Evolutionary conservation across 2,329 filamentous ascomycete species (phyloP).

Genomic region (Biscogniauxia marginata): DNA sequence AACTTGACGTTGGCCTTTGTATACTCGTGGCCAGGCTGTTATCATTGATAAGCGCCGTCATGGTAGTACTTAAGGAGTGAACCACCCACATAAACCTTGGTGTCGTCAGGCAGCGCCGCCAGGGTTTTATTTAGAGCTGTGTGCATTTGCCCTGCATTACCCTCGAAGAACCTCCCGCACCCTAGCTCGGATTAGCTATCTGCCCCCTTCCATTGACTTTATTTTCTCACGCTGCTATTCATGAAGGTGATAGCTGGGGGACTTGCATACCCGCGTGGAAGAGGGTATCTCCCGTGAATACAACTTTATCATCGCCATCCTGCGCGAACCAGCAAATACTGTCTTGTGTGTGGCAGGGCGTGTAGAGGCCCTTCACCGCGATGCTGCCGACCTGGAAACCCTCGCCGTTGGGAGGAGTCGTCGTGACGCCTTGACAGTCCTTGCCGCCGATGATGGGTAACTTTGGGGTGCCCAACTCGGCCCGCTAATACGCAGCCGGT

Average conservation of each 20-base stretch:
- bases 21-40: slow-evolving; percentile 93
- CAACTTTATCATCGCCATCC: slow-evolving; percentile 70
- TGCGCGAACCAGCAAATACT: slow-evolving; percentile 95
- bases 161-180: slow-evolving; percentile 95
- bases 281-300: slow-evolving; percentile 95
- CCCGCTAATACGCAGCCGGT: slow-evolving; percentile 29
- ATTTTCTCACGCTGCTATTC: neutral
- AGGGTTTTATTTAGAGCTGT: slow-evolving; percentile 85
- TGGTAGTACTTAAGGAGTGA: too few relatives aligned
- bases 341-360: slow-evolving; percentile 96
- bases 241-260: too few relatives aligned
- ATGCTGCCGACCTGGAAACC: slow-evolving; percentile 83
- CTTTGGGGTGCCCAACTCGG: slow-evolving; percentile 53
- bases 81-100: slow-evolving; percentile 75
- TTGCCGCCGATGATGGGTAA: slow-evolving; percentile 84
- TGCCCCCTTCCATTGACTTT: neutral
- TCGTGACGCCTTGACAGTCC: slow-evolving; percentile 77
- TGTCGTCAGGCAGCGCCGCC: slow-evolving; percentile 80
- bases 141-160: slow-evolving; percentile 86
- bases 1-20: slow-evolving; percentile 97
- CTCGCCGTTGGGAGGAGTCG: slow-evolving; percentile 72
- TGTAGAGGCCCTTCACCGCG: slow-evolving; percentile 83
- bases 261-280: slow-evolving; percentile 84
- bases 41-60: too few relatives aligned
- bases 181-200: slow-evolving; percentile 48